Base-by-base conservation (phyloP, 345 rosid species). In the Eutrema yunnanense region DNA sequence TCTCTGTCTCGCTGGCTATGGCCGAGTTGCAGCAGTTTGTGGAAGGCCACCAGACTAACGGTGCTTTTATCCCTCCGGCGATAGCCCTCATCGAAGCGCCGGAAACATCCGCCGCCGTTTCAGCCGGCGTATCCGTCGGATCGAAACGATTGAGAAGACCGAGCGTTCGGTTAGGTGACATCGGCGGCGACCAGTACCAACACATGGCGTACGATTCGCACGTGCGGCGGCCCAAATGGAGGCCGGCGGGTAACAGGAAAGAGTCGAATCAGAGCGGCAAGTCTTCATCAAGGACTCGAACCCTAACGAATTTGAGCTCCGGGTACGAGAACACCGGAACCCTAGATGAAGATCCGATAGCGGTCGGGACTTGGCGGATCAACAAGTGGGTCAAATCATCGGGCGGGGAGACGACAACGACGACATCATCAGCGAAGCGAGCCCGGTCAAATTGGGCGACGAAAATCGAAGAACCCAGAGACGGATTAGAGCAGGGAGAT, bases 151-250 rank as follows among this genome's bases (percentile, higher is more conserved):
- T 85, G 79, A 73, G 98, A 53, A 80, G 98, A 64, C 96, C 98
- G 30, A 92, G 98, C 72, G 98, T 92, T 37, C 83, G 98, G 53
- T 78, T 92, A 51, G 98, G 98, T 7, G 98, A 92, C 14, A 88
- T 92, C 66, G 98, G 98, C 52, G 96, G 94, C 9, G 89, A 88
- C 74, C 89, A 81, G 70, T 71, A 77, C 62, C 81, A 72, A 4
- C 75, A 62, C 4, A 59, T 40, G 6, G 62, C 85, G 44, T 84
- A 82, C 76, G 95, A 90, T 40, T 71, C 84, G 48, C 84, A 82
- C 9, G 49, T 50, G n/a, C 85, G 93, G 48, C 73, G 88, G 64
- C 56, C 79, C 55, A 63, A 67, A 26, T 44, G 47, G 72, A 84
- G 77, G 52, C 86, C 73, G 27, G 80, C 36, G 16, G 72, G 81